Evolutionary conservation across 1,284 basidiomycete species (phyloP), one percentile per base, ranked within the genome.

Genomic region (Melampsora occidentalis): DNA sequence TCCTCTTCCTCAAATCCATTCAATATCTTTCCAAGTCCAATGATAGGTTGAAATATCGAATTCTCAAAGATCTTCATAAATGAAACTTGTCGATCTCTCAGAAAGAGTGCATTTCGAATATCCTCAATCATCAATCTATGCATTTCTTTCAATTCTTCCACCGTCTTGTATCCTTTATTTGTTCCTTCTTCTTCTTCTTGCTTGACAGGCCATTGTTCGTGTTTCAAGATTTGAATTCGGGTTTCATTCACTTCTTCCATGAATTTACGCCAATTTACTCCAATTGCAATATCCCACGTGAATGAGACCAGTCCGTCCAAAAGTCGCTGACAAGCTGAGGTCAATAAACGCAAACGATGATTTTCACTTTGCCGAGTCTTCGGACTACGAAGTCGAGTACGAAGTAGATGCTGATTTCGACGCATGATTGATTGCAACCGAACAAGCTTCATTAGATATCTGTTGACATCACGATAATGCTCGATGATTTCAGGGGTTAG

Each of bases 401-500:
- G 64, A 35, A 63, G 16, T 59, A 28, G 22, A 59, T 59, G 53
- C 53, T 31, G n/a, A 28, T 25, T 31, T 18, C n/a, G 22, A 28
- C 63, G 48, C 71, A 73, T 73, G 42, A 73, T 73, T 12, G 71
- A 49, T 33, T 73, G 71, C 1, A 73, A 62, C 7, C 71, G 42
- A 20, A 73, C 16, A 35, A 73, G 71, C 49, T 73, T 73, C 65
- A 76, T 76, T 3, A 76, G 53, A 62, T 76, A 76, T 10, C 33
- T 46, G n/a, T 76, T 68, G n/a, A 76, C 51, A 46, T 31, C 46
- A 31, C 53, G 62, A 35, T 73, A 73, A n/a, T 65, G 48, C 42
- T 28, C 62, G 46, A 73, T 51, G 7, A 73, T 31, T 20, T 66
- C 63, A 18, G 48, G 28, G 10, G 33, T 63, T 12, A 73, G 42